A percentile compares a stretch with the other conserved stretches of the same genome.
These are phyloP conservation scores for Eucommia ulmoides DNA, from an alignment of 257 asterid genomes.

Conservation along the genomic window DNA sequence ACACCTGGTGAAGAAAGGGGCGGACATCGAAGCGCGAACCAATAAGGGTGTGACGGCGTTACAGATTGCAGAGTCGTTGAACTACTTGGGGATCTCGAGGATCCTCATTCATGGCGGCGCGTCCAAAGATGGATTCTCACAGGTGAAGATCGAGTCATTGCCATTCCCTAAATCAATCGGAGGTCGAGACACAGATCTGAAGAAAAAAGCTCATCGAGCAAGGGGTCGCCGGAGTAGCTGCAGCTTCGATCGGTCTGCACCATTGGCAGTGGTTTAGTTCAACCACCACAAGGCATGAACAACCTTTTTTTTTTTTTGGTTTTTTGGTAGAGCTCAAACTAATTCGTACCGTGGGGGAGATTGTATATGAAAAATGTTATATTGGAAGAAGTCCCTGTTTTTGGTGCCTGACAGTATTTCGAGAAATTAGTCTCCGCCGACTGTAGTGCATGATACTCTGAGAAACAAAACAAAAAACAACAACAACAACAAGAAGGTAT, in stretches of 20 bases:
- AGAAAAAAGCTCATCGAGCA: slow-evolving; percentile 29
- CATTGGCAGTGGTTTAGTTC: slow-evolving; percentile 38
- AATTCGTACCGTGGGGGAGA: neutral
- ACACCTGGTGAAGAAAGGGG: neutral
- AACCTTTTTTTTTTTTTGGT: neutral
- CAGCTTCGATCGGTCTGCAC: slow-evolving; percentile 32
- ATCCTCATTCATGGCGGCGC: slow-evolving; percentile 42
- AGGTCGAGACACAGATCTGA: too few relatives aligned
- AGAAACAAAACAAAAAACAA: too few relatives aligned
- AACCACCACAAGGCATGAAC: neutral
- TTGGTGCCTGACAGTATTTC: too few relatives aligned
- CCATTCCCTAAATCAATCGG: too few relatives aligned
- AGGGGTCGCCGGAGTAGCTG: slow-evolving; percentile 35
- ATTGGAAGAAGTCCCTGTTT: too few relatives aligned
- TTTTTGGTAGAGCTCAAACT: neutral
- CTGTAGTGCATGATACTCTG: too few relatives aligned
- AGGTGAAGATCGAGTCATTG: too few relatives aligned
- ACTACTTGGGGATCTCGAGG: slow-evolving; percentile 52
- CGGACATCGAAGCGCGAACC: slow-evolving; percentile 17
- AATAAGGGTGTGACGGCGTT: slow-evolving; percentile 45
- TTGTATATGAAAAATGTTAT: too few relatives aligned
- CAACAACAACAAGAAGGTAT: too few relatives aligned
- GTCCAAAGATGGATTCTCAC: slow-evolving; percentile 18
- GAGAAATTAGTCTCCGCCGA: too few relatives aligned
- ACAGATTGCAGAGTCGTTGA: slow-evolving; percentile 45